Evolutionary conservation across 257 asterid genomes (phyloP).

Genomic region (Ajuga chamaepitys): DNA sequence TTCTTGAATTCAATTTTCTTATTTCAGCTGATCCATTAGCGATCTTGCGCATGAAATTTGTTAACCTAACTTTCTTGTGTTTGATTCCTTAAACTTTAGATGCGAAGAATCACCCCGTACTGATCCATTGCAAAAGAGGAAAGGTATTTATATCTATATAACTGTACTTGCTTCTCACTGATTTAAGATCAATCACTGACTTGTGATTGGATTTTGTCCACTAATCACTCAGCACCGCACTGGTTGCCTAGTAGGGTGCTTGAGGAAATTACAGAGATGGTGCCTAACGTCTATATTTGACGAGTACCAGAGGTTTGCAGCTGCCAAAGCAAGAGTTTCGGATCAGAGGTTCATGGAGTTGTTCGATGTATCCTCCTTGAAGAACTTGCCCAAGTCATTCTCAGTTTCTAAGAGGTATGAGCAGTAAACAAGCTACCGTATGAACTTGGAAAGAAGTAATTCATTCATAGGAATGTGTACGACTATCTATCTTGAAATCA

Average conservation of each 20-base stretch:
- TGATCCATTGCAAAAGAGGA: slow-evolving; percentile 87
- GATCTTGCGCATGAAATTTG: background rate
- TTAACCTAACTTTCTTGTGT: background rate
- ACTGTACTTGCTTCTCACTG: background rate
- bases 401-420: slow-evolving; percentile 44
- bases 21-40: background rate
- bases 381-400: slow-evolving; percentile 36
- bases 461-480: background rate
- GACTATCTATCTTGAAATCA: background rate
- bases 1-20: background rate
- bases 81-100: slow-evolving; percentile 29
- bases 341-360: slow-evolving; percentile 88
- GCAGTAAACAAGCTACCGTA: background rate
- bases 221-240: slow-evolving; percentile 65
- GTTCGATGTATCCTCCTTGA: slow-evolving; percentile 56
- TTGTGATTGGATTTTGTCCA: background rate
- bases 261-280: slow-evolving; percentile 79
- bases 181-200: background rate
- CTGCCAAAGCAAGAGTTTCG: slow-evolving; percentile 73
- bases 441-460: background rate
- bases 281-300: slow-evolving; percentile 76
- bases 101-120: slow-evolving; percentile 63
- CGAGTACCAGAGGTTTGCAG: slow-evolving; percentile 86
- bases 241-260: slow-evolving; percentile 85
- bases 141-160: slow-evolving; percentile 35